These are phyloP conservation scores for Exophiala sideris DNA, from an alignment of 2,329 filamentous ascomycete species.

Conservation along the genomic window DNA sequence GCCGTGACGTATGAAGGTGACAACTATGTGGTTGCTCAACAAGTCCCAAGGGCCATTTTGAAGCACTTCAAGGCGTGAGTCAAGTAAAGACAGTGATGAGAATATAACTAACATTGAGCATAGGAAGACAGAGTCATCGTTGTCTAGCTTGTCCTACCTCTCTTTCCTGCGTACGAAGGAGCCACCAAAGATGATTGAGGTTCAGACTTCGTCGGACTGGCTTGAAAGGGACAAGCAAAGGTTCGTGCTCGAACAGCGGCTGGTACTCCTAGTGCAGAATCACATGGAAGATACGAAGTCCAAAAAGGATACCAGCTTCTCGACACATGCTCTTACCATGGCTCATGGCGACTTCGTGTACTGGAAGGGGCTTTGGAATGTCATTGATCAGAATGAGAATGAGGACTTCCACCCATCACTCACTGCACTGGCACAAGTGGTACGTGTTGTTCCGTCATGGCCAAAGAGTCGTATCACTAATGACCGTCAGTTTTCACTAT, in stretches of 20 bases:
- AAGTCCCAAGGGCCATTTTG: conserved; percentile 32
- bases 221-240: conserved; percentile 16
- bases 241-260: conserved; percentile 26
- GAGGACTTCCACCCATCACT: conserved; percentile 10
- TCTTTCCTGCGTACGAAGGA: conserved; percentile 15
- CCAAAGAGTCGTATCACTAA: neutral
- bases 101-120: neutral
- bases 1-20: conserved; percentile 38
- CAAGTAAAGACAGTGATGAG: neutral
- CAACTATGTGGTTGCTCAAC: conserved; percentile 41
- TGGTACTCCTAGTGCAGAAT: conserved; percentile 21
- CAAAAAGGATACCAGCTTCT: conserved; percentile 28
- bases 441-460: neutral
- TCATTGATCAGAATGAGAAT: conserved; percentile 9
- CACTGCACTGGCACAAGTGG: conserved; percentile 21
- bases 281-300: conserved; percentile 26
- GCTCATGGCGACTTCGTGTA: conserved; percentile 29
- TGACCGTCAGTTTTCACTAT: conserved; percentile 24
- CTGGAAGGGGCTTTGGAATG: conserved; percentile 27
- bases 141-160: conserved; percentile 27
- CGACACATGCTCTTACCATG: conserved; percentile 29
- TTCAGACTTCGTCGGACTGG: conserved; percentile 3
- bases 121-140: conserved; percentile 22
- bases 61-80: conserved; percentile 25
- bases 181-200: neutral